Evolutionary conservation across 805 yeast species (phyloP).

Genomic region (Debaryomyces tyrocola): DNA sequence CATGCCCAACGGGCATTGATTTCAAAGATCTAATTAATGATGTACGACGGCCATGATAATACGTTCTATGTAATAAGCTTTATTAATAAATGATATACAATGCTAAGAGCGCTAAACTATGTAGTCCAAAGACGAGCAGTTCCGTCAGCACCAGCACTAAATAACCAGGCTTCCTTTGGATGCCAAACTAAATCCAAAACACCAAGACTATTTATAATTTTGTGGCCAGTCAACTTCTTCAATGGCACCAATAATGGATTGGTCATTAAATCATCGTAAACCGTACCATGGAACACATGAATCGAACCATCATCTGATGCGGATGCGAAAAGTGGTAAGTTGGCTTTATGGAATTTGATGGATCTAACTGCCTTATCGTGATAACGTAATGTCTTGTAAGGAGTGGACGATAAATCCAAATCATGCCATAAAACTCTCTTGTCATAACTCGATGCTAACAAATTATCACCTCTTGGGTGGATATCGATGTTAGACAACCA

Average conservation of each 20-base stretch:
- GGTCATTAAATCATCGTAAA: conserved; percentile 92
- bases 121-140: conserved; percentile 97
- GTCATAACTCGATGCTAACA: conserved; percentile 89
- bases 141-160: conserved; percentile 96
- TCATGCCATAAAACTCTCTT: conserved; percentile 98
- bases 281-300: conserved; percentile 95
- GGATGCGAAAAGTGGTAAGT: conserved; percentile 86
- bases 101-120: conserved; percentile 12
- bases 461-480: conserved; percentile 95
- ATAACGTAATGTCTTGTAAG: conserved; percentile 92
- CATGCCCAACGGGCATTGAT: not conserved
- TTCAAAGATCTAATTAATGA: too few species aligned
- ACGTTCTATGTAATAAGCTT: not conserved
- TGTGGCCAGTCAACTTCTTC: conserved; percentile 91
- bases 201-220: conserved; percentile 75
- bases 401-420: conserved; percentile 81
- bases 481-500: conserved; percentile 91
- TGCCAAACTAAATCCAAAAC: conserved; percentile 91
- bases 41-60: too few species aligned
- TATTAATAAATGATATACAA: not conserved
- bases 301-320: conserved; percentile 93
- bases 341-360: conserved; percentile 81
- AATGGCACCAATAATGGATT: conserved; percentile 95
- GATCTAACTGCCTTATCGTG: conserved; percentile 93
- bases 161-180: conserved; percentile 97